These are phyloP conservation scores for Aspergillus costaricaensis DNA, from an alignment of 2,329 filamentous ascomycete genomes.

Conservation along the genomic window DNA sequence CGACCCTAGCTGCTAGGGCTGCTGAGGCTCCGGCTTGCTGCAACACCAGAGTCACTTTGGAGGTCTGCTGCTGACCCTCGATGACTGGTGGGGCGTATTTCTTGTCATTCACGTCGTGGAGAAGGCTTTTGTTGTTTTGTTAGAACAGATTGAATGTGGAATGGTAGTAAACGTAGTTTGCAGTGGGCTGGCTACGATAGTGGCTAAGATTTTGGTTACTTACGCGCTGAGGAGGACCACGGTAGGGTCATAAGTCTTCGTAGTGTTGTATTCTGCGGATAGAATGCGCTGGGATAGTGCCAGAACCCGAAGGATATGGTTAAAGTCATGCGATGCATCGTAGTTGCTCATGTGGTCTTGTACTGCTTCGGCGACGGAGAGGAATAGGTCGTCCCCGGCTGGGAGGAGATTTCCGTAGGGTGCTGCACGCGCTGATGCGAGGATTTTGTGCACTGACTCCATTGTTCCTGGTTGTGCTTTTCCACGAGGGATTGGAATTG, in stretches of 20 bases:
- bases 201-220: background rate
- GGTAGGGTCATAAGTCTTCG: background rate
- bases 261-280: background rate
- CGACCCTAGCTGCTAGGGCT: constrained; percentile 3
- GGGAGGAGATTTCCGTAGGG: background rate
- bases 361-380: constrained; percentile 5
- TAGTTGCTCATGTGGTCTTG: constrained; percentile 17
- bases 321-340: constrained; percentile 19
- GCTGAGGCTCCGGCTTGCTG: constrained; percentile 3
- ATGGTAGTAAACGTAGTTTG: background rate
- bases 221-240: constrained; percentile 2
- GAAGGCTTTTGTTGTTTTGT: constrained; percentile 6
- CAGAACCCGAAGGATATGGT: constrained; percentile 16
- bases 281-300: constrained; percentile 13
- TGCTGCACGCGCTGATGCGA: background rate
- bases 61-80: background rate
- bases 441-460: constrained; percentile 1
- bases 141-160: background rate
- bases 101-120: constrained; percentile 19
- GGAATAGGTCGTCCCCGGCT: background rate
- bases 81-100: constrained; percentile 12
- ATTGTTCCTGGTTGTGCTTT: background rate
- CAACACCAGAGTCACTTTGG: constrained; percentile 8
- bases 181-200: background rate
- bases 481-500: background rate